Percentiles rank a stretch among this genome's conserved stretches.
Conservation (phyloP, 2,329 filamentous ascomycete species). For the Xylaria sp. region DNA sequence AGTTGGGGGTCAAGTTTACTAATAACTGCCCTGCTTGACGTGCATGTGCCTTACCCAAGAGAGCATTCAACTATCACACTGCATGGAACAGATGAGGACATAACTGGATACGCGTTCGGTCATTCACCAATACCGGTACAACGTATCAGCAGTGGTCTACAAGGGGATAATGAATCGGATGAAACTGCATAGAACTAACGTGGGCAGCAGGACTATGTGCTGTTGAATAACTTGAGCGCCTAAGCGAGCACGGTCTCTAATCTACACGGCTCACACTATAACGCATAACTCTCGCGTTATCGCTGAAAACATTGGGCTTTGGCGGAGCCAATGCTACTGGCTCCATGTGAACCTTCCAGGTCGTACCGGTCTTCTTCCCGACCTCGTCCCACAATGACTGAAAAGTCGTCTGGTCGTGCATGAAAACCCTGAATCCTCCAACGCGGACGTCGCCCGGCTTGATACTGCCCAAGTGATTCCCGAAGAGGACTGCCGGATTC, state of each 20-base stretch:
- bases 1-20: no score
- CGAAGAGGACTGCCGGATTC: slow-evolving; percentile 25
- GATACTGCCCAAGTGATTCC: slow-evolving; percentile 11
- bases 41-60: no score
- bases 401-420: slow-evolving; percentile 26
- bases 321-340: background rate
- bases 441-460: slow-evolving; percentile 14
- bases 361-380: slow-evolving; percentile 27
- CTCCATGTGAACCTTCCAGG: slow-evolving; percentile 25
- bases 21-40: no score
- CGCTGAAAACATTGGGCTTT: slow-evolving; percentile 14
- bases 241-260: background rate
- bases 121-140: no score
- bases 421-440: slow-evolving; percentile 11
- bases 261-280: slow-evolving; percentile 7
- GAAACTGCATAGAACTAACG: no score
- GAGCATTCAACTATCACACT: no score
- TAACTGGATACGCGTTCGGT: no score
- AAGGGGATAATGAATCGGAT: no score
- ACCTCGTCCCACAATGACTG: slow-evolving; percentile 34
- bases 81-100: no score
- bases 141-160: no score
- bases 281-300: slow-evolving; percentile 22
- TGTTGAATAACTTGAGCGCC: no score
- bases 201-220: no score